Conservation (phyloP, 257 asterid genomes). For the Primulina tabacum region DNA sequence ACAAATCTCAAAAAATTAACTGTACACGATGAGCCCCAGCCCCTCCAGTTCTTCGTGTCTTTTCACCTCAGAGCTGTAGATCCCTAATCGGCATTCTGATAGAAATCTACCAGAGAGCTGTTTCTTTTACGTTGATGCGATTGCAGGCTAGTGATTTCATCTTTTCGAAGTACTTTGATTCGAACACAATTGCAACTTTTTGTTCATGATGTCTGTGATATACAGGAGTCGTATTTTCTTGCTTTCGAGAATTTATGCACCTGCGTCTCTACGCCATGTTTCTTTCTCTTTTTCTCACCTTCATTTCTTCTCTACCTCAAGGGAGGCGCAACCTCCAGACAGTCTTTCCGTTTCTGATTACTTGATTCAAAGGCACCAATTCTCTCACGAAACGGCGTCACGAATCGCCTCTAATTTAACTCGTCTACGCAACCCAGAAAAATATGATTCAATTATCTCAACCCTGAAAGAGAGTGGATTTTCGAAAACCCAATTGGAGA, state of each 20-base stretch:
- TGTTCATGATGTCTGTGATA: neutral
- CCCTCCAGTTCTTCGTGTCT: too few relatives aligned
- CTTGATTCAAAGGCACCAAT: constrained; percentile 23
- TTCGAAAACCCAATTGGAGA: constrained; percentile 39
- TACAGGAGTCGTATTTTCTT: constrained; percentile 9
- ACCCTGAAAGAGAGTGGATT: constrained; percentile 43
- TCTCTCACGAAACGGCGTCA: constrained; percentile 32
- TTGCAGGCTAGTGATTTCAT: neutral
- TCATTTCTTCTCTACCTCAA: constrained; percentile 22
- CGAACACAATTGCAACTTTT: neutral
- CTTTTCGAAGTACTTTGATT: neutral
- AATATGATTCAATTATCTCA: constrained; percentile 26
- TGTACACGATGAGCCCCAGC: too few relatives aligned
- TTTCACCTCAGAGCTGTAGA: neutral
- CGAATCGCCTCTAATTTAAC: constrained; percentile 28
- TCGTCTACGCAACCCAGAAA: constrained; percentile 18
- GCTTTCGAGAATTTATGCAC: neutral
- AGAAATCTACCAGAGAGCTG: neutral
- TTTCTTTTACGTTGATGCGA: neutral
- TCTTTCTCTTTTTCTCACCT: constrained; percentile 4
- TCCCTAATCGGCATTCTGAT: neutral
- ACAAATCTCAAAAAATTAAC: too few relatives aligned
- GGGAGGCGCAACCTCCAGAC: neutral
- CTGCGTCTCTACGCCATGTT: neutral
- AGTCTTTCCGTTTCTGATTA: neutral